A percentile compares a stretch with the other conserved stretches of the same genome.
These are phyloP conservation scores for Clavispora vitiphila DNA, from an alignment of 805 yeast genomes.

Conservation along the genomic window DNA sequence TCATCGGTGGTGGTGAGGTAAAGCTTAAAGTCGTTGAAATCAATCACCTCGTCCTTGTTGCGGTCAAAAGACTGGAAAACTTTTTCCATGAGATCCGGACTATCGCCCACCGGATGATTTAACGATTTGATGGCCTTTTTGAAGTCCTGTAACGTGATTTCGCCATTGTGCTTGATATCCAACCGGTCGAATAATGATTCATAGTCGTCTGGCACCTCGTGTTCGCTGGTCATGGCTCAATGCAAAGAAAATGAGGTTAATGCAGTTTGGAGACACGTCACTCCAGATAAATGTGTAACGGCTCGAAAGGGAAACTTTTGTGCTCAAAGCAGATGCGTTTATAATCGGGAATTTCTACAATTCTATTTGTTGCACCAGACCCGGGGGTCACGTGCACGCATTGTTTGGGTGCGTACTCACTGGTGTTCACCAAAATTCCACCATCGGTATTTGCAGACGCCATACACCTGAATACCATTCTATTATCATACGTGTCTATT, in stretches of 20 bases:
- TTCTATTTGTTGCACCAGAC: constrained; percentile 2
- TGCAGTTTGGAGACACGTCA: not conserved
- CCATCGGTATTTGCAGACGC: too few relatives aligned
- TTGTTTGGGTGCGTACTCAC: too few relatives aligned
- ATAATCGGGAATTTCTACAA: constrained; percentile 1
- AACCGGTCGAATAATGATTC: constrained; percentile 29
- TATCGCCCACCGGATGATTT: constrained; percentile 63
- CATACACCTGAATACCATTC: too few relatives aligned
- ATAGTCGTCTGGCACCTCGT: constrained; percentile 22
- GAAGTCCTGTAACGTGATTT: constrained; percentile 45
- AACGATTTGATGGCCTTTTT: constrained; percentile 39
- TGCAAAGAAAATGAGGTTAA: not conserved
- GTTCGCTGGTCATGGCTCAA: constrained; percentile 2
- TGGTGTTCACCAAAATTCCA: too few relatives aligned
- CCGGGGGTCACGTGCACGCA: constrained; percentile 5
- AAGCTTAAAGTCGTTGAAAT: constrained; percentile 59
- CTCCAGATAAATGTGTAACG: not conserved
- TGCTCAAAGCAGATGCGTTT: not conserved
- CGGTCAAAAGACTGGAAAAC: constrained; percentile 58
- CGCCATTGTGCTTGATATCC: constrained; percentile 41
- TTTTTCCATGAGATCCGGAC: constrained; percentile 51
- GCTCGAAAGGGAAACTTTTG: not conserved
- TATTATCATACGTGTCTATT: too few relatives aligned
- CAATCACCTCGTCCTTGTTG: constrained; percentile 52
- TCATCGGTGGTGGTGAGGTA: constrained; percentile 65